phyloP scores from a whole-genome alignment of 2,329 filamentous ascomycete genomes.

The Epichloe sibirici region DNA sequence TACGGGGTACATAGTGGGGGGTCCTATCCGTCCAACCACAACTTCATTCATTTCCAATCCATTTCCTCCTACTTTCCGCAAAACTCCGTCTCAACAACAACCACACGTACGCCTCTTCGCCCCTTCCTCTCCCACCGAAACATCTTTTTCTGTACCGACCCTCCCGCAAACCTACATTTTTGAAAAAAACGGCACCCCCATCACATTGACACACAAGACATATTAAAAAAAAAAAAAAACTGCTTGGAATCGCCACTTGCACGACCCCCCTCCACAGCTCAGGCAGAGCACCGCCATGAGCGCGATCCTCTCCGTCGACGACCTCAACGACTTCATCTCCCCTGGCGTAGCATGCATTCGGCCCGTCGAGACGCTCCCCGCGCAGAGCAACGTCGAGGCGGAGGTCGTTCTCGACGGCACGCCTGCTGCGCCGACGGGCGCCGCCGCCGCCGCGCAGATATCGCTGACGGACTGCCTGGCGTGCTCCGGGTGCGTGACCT shows the following conservation, averaged over 20 bases:
- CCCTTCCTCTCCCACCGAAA: no score
- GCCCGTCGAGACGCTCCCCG: conserved; percentile 80
- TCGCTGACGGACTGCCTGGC: conserved; percentile 95
- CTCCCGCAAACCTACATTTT: background rate
- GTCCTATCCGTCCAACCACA: no score
- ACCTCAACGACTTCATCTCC: conserved; percentile 97
- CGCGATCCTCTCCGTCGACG: conserved; percentile 91
- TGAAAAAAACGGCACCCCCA: background rate
- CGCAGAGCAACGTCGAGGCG: conserved; percentile 34
- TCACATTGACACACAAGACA: no score
- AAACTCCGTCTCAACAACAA: no score
- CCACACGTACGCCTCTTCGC: no score
- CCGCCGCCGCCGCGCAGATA: conserved; percentile 66
- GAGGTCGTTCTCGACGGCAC: conserved; percentile 93
- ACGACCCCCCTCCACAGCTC: background rate
- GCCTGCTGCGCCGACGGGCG: conserved; percentile 38
- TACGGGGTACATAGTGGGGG: no score
- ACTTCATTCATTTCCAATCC: no score
- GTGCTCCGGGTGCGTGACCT: conserved; percentile 95
- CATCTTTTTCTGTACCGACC: background rate
- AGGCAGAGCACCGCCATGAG: conserved; percentile 52
- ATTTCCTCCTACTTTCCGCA: no score
- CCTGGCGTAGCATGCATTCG: conserved; percentile 98
- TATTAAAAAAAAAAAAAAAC: no score
- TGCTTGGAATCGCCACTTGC: background rate